Evolutionary conservation across 768 basidiomycete genomes (phyloP).

Genomic region (Amanita brunnescens): DNA sequence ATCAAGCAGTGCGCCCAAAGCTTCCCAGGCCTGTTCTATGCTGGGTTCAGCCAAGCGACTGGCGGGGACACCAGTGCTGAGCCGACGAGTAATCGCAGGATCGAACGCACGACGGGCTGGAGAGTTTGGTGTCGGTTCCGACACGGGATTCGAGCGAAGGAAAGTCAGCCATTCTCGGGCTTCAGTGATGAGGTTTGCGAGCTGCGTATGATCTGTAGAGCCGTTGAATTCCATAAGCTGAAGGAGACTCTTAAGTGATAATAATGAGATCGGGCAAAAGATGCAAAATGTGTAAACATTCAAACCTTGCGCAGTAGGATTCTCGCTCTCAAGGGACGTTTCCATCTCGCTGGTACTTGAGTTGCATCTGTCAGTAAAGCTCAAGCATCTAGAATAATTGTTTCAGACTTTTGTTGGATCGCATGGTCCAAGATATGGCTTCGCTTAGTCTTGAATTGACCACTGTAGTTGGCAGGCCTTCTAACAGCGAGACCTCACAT

Average conservation of each 20-base stretch:
- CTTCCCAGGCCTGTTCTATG: constrained; percentile 42
- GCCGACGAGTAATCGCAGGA: constrained; percentile 53
- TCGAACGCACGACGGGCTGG: constrained; percentile 52
- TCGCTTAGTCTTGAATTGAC: constrained; percentile 49
- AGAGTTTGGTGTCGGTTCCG: constrained; percentile 34
- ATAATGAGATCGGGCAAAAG: background rate
- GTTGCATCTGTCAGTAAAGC: background rate
- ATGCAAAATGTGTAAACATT: background rate
- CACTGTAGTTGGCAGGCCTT: constrained; percentile 47
- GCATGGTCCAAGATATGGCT: constrained; percentile 52
- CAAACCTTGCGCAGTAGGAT: constrained; percentile 52
- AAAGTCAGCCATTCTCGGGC: constrained; percentile 33
- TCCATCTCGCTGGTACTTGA: constrained; percentile 40
- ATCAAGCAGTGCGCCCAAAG: constrained; percentile 39
- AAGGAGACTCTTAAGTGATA: constrained; percentile 33
- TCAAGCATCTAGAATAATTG: background rate
- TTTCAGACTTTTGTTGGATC: constrained; percentile 29
- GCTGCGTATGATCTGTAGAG: constrained; percentile 26
- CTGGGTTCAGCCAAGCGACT: constrained; percentile 47
- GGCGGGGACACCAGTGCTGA: constrained; percentile 62
- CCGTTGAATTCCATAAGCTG: constrained; percentile 39
- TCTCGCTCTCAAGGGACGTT: constrained; percentile 41
- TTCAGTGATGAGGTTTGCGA: constrained; percentile 26
- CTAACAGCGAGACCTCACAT: constrained; percentile 68
- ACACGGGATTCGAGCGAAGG: constrained; percentile 29